Conservation (phyloP, 2,329 filamentous ascomycete species). For the Ophiostoma perfectum region DNA sequence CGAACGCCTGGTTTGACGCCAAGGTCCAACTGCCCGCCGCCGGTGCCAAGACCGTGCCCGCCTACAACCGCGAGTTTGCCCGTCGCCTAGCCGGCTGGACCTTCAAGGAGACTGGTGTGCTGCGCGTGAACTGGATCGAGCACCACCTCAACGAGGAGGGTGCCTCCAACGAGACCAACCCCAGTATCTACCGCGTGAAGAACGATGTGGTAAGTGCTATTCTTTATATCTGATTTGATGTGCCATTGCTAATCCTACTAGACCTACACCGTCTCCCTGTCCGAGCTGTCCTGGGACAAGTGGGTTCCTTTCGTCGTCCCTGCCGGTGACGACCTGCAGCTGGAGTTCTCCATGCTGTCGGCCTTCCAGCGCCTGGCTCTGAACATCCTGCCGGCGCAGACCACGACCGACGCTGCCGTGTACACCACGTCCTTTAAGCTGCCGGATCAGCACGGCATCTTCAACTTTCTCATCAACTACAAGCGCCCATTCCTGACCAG, state of each 20-base stretch:
- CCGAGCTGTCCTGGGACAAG: slow-evolving; percentile 71
- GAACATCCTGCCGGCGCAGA: slow-evolving; percentile 42
- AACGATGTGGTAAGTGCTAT: slow-evolving; percentile 76
- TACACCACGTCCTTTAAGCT: slow-evolving; percentile 73
- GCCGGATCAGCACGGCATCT: slow-evolving; percentile 97
- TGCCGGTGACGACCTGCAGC: slow-evolving; percentile 68
- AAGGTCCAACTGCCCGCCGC: slow-evolving; percentile 60
- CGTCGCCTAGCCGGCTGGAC: slow-evolving; percentile 87
- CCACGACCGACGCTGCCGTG: slow-evolving; percentile 62
- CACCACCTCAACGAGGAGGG: slow-evolving; percentile 62
- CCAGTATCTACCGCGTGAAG: slow-evolving; percentile 89
- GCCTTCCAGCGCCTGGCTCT: slow-evolving; percentile 89
- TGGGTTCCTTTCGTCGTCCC: slow-evolving; percentile 70
- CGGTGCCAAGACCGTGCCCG: slow-evolving; percentile 48
- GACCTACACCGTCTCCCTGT: slow-evolving; percentile 83
- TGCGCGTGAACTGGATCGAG: slow-evolving; percentile 76
- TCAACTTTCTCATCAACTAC: slow-evolving; percentile 97
- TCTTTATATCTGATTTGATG: not conserved
- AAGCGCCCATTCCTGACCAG: slow-evolving; percentile 87
- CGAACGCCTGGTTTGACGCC: slow-evolving; percentile 83
- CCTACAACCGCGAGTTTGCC: slow-evolving; percentile 79
- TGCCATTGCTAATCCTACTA: slow-evolving; percentile 11
- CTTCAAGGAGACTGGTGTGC: slow-evolving; percentile 87
- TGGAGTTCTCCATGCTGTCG: slow-evolving; percentile 98
- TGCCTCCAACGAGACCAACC: slow-evolving; percentile 62